Conservation (phyloP, 1,284 basidiomycete genomes). For the Moesziomyces sp. region DNA sequence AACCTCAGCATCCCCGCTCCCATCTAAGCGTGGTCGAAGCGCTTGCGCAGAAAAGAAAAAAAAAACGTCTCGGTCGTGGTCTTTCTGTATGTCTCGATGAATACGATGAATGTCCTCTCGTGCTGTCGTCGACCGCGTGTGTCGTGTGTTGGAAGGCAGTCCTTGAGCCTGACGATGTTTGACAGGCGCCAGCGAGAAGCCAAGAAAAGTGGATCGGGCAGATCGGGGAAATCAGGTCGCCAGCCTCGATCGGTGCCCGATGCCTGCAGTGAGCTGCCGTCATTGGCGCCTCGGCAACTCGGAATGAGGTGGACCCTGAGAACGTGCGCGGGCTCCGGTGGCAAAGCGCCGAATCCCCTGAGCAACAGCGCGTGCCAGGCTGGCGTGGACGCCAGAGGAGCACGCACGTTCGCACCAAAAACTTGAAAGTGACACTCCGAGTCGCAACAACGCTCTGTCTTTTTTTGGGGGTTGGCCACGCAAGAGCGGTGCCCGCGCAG, state of each 20-base stretch:
- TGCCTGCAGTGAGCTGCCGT: too few relatives aligned
- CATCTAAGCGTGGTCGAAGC: constrained; percentile 18
- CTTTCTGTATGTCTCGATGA: constrained; percentile 23
- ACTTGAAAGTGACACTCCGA: constrained; percentile 1
- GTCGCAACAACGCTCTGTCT: too few relatives aligned
- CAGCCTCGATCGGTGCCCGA: too few relatives aligned
- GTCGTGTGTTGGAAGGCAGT: not conserved
- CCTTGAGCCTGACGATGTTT: not conserved
- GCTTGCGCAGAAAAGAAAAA: not conserved
- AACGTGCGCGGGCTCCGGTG: constrained; percentile 19
- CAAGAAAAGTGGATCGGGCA: too few relatives aligned
- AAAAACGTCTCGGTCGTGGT: not conserved
- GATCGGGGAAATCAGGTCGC: too few relatives aligned
- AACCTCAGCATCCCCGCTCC: constrained; percentile 72
- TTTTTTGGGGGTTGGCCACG: too few relatives aligned
- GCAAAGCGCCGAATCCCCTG: not conserved
- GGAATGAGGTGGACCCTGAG: constrained; percentile 28
- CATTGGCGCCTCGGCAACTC: too few relatives aligned
- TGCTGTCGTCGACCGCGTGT: not conserved
- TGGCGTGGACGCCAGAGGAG: too few relatives aligned
- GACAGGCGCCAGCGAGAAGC: too few relatives aligned
- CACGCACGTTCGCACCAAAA: too few relatives aligned
- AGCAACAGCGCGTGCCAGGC: too few relatives aligned
- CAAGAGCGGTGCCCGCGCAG: too few relatives aligned
- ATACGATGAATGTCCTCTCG: constrained; percentile 11